Base-by-base conservation (phyloP, 2,329 filamentous ascomycete genomes). In the Ophiostoma piceae region DNA sequence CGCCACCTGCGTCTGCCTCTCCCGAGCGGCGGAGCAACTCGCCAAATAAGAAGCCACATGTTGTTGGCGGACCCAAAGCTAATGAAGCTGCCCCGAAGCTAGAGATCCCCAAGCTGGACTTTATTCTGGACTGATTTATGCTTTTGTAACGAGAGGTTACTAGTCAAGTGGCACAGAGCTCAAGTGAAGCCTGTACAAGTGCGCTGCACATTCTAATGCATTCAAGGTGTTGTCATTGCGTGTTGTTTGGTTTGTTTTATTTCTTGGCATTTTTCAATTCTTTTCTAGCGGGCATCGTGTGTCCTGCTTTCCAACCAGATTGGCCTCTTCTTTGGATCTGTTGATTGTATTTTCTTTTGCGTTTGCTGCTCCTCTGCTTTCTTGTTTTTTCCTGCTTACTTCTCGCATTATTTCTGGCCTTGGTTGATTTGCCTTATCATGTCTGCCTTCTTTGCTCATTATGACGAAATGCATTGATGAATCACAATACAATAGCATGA, bases 1-100 rank as follows among this genome's bases (percentile, higher is more conserved):
- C 82, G 1, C 75, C 81, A 16, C 64, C 67, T 43, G 64, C 71
- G 1, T 29, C 68, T 14, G n/a, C 70, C 3, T 14, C 69, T 6
- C 39, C 43, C 0, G 70, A 72, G 12, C 67, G 41, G 11, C 67
- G 67, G 43, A 66, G 26, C 73, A 74, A 71, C 88, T 70, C 70
- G 11, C 71, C 67, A 6, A 69, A 69, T 57, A 70, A 71, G 60
- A 68, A 67, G 29, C 16, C 67, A 6, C 29, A 67, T 8, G 68
- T 54, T 8, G 65, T 68, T 7, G 73, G 72, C 76, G 75, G 78
- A 75, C 57, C 78, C 39, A 78, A 75, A 51, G 81, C 83, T 69
- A 82, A 84, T 47, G 83, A 85, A 73, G 82, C 84, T 32, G 81
- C 85, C 37, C 88, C 88, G 14, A 87, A 84, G 78, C 79, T 91